phyloP scores from a whole-genome alignment of 1,139 yeast genomes.

The Pichia sp. region DNA sequence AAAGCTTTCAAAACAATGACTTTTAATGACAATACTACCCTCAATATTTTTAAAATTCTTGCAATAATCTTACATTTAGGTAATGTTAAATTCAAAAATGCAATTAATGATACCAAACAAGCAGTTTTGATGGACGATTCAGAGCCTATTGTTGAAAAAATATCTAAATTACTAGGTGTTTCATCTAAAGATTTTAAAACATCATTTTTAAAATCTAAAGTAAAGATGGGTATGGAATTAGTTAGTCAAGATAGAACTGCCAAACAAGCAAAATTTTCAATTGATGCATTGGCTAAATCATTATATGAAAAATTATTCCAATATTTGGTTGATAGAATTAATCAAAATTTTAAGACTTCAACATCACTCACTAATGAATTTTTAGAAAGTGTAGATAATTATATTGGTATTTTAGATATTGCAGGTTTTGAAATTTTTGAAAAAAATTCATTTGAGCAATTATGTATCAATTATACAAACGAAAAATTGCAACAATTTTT shows the following conservation, averaged over 20 bases:
- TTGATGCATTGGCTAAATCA: slow-evolving; percentile 85
- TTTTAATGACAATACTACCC: slow-evolving; percentile 48
- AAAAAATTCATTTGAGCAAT: slow-evolving; percentile 87
- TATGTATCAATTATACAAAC: slow-evolving; percentile 93
- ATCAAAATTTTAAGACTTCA: slow-evolving; percentile 45
- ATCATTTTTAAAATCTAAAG: slow-evolving; percentile 70
- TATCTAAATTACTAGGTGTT: slow-evolving; percentile 64
- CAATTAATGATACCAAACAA: slow-evolving; percentile 60
- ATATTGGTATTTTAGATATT: slow-evolving; percentile 90
- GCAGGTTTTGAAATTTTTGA: slow-evolving; percentile 97
- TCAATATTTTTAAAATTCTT: slow-evolving; percentile 56
- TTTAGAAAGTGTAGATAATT: slow-evolving; percentile 35
- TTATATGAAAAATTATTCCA: slow-evolving; percentile 82
- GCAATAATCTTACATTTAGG: slow-evolving; percentile 84
- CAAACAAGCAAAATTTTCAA: slow-evolving; percentile 68
- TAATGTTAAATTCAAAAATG: slow-evolving; percentile 64
- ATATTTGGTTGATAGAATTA: slow-evolving; percentile 68
- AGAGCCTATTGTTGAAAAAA: slow-evolving; percentile 41
- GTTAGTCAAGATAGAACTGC: slow-evolving; percentile 78
- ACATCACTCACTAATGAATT: slow-evolving; percentile 6
- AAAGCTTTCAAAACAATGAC: slow-evolving; percentile 74
- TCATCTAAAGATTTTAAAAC: slow-evolving; percentile 44
- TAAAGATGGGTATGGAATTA: slow-evolving; percentile 86
- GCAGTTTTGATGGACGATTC: slow-evolving; percentile 57
- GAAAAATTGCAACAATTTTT: slow-evolving; percentile 95